Conservation (phyloP, 441 rosid genomes). For the Capsella rubella region DNA sequence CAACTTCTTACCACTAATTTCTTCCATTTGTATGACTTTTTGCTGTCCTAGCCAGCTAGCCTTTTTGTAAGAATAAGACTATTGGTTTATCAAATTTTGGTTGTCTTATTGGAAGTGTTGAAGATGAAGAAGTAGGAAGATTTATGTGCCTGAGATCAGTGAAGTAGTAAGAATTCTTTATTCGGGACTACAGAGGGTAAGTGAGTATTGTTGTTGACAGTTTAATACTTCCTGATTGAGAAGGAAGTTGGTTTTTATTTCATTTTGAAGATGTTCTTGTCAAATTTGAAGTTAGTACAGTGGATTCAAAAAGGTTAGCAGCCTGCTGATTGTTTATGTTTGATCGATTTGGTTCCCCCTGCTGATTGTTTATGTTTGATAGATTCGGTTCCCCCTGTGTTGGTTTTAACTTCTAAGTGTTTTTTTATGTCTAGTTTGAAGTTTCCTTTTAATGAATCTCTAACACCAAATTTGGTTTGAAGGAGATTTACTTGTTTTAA, state of each 20-base stretch:
- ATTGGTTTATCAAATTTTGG: constrained; percentile 71
- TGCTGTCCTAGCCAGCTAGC: neutral
- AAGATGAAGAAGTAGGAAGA: constrained; percentile 57
- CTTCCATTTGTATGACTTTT: constrained; percentile 11
- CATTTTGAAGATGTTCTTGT: constrained; percentile 68
- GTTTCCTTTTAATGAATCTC: neutral
- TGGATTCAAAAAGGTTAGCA: constrained; percentile 79
- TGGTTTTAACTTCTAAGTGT: neutral
- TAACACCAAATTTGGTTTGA: neutral
- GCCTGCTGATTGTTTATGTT: constrained; percentile 49
- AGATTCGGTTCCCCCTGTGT: constrained; percentile 17
- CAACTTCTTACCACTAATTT: neutral
- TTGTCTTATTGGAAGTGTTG: constrained; percentile 83
- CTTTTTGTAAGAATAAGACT: constrained; percentile 22
- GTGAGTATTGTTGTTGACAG: constrained; percentile 56
- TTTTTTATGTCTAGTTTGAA: neutral
- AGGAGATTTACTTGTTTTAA: constrained; percentile 26
- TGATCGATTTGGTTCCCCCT: constrained; percentile 34
- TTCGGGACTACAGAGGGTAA: constrained; percentile 50
- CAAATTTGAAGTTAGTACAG: constrained; percentile 50
- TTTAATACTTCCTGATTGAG: constrained; percentile 57
- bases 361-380: constrained; percentile 48
- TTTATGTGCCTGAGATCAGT: constrained; percentile 52
- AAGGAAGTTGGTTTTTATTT: constrained; percentile 65
- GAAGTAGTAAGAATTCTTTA: constrained; percentile 56